Evolutionary conservation across 768 basidiomycete genomes (phyloP), one percentile per base, ranked within the genome.

Genomic region (Botryobasidium botryosum): DNA sequence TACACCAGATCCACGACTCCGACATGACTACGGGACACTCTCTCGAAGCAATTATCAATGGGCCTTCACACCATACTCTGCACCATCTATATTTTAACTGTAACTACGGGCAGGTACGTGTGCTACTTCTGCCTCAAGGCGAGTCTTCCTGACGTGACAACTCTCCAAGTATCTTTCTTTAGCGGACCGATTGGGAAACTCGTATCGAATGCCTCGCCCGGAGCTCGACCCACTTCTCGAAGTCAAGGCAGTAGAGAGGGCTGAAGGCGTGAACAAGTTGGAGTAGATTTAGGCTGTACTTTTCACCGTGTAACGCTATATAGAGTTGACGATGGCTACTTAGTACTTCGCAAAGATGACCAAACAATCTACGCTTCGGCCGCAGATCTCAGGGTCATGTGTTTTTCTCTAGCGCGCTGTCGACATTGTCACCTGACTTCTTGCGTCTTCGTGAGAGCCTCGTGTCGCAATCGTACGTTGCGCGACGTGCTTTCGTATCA

Each of bases 1-100:
- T 33, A 8, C 3, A 17, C 43, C 20, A 88, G 86, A 99, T 99
- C 53, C 92, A 99, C 58, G 94, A 99, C 62, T 91, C 87, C 3
- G 94, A 97, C 65, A 97, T 99, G 92, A 76, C 96, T 55, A 85
- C 86, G 23, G 91, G 82, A 2, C 80, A 86, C 58, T 66, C 77
- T 3, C 70, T 94, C 4, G 92, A 96, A 63, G 77, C 69, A 48
- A 63, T 83, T 58, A 90, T 99, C 64, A 99, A 97, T 62, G 90
- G 88, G n/a, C 92, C 94, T 2, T 86, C 91, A 2, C 94, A 99
- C 55, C 94, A 99, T 60, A 97, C 91, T 0, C 68, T 96, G 35
- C 92, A 96, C 59, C 94, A 97, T 57, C 64, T 99, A 18, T 92
- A 91, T 66, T 97, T 96, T 65, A 94, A 81, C 35, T 81, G 83